A percentile compares a stretch with the other conserved stretches of the same genome.
Evolutionary conservation across 257 asterid species (phyloP).

Genomic region (Primulina eburnea): DNA sequence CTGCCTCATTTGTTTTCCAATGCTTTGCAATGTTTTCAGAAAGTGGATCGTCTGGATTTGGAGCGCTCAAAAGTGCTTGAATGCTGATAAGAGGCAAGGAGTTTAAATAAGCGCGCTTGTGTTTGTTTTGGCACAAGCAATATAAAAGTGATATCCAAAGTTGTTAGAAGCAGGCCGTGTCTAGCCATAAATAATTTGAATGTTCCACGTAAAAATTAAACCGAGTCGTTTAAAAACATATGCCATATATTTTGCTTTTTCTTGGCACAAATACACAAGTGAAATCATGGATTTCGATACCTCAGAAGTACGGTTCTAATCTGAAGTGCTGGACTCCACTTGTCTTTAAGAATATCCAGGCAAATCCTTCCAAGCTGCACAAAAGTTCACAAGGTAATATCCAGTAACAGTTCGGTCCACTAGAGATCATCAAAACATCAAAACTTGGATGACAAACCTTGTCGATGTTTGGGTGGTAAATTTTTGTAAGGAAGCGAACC

Average conservation of each 20-base stretch:
- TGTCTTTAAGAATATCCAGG: conserved; percentile 96
- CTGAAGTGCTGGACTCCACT: conserved; percentile 99
- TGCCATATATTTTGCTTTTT: conserved; percentile 9
- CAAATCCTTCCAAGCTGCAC: conserved; percentile 99
- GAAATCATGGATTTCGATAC: conserved; percentile 38
- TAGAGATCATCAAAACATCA: not conserved
- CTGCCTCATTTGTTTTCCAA: conserved; percentile 95
- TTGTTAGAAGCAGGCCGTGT: not conserved
- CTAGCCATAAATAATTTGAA: not conserved
- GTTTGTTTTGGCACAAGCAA: not conserved
- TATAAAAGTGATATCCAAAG: not conserved
- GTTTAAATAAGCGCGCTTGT: not conserved
- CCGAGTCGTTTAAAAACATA: not conserved
- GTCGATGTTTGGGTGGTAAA: conserved; percentile 99
- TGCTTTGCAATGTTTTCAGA: conserved; percentile 99
- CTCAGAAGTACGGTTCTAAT: conserved; percentile 96
- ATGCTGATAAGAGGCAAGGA: conserved; percentile 45
- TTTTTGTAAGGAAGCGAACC: conserved; percentile 99
- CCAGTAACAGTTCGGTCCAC: not conserved
- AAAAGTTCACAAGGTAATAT: conserved; percentile 19
- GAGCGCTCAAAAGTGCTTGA: conserved; percentile 99
- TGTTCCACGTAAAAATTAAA: not conserved
- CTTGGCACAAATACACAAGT: not conserved
- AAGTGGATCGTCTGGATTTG: conserved; percentile 97
- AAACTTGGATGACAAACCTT: conserved; percentile 55